These are phyloP conservation scores for Diplodia scrobiculata DNA, from an alignment of 2,329 filamentous ascomycete genomes.

Conservation along the genomic window DNA sequence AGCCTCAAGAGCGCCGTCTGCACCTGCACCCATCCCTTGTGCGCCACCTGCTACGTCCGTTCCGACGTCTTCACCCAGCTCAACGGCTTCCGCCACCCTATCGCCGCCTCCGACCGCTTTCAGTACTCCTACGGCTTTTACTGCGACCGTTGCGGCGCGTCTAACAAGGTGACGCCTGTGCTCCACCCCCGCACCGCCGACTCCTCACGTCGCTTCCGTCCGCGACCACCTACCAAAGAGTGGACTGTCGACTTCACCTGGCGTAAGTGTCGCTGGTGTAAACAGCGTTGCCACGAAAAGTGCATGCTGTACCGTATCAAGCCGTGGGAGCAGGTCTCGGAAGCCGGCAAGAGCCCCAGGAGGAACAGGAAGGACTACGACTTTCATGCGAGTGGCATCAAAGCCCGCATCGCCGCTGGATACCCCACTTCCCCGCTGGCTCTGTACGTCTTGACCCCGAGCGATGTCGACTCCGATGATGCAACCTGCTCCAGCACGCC, in stretches of 20 bases:
- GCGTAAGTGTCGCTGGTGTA: conserved; percentile 5
- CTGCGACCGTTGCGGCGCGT: conserved; percentile 12
- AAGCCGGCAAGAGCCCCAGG: neutral
- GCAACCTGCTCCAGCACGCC: neutral
- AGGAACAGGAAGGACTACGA: conserved; percentile 13
- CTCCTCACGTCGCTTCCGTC: neutral
- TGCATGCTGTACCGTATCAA: conserved; percentile 8
- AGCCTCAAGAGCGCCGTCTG: conserved; percentile 15
- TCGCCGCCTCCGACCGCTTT: neutral
- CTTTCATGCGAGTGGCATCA: neutral
- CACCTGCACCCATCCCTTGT: neutral
- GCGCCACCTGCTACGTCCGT: neutral
- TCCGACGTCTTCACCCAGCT: conserved; percentile 1
- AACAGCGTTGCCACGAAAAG: neutral
- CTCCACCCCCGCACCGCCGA: neutral
- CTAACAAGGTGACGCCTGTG: conserved; percentile 3
- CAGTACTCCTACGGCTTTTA: conserved; percentile 7
- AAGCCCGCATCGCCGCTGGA: neutral
- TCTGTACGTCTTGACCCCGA: neutral
- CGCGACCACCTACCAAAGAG: neutral
- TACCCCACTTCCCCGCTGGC: conserved; percentile 1
- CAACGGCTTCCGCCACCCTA: neutral
- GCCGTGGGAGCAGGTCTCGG: neutral
- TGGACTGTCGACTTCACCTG: conserved; percentile 8
- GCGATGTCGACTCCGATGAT: neutral